Evolutionary conservation across 2,329 filamentous ascomycete species (phyloP).

Genomic region (Penicillium capsulatum): DNA sequence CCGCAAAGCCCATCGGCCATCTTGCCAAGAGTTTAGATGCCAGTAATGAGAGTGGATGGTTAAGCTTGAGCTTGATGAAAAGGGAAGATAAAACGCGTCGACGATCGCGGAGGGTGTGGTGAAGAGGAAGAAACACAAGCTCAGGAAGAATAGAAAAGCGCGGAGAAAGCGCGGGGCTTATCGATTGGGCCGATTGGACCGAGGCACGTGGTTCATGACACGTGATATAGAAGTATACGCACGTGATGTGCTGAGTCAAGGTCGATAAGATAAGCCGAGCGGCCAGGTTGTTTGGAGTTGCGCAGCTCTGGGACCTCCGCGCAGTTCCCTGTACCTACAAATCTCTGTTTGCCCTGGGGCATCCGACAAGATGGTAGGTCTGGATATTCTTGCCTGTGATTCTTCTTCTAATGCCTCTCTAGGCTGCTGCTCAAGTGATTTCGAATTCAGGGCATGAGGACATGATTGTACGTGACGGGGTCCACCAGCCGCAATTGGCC

Average conservation of each 20-base stretch:
- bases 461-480: slow-evolving; percentile 80
- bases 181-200: slow-evolving; percentile 15
- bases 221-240: too few relatives aligned
- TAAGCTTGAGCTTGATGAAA: too few relatives aligned
- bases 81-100: not conserved
- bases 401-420: slow-evolving; percentile 13
- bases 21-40: slow-evolving; percentile 17
- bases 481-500: slow-evolving; percentile 10
- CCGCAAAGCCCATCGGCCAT: slow-evolving; percentile 70
- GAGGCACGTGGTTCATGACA: slow-evolving; percentile 26
- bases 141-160: too few relatives aligned
- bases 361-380: slow-evolving; percentile 24
- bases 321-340: slow-evolving; percentile 13
- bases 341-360: slow-evolving; percentile 8
- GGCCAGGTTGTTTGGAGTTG: slow-evolving; percentile 25
- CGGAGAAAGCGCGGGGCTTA: slow-evolving; percentile 10
- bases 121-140: too few relatives aligned
- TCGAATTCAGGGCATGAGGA: slow-evolving; percentile 91
- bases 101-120: too few relatives aligned
- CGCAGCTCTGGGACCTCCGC: not conserved
- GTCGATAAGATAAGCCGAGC: slow-evolving; percentile 24
- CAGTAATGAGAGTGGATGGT: not conserved
- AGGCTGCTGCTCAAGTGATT: slow-evolving; percentile 67
- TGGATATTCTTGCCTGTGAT: not conserved
- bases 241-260: slow-evolving; percentile 21